Conservation (phyloP, 2,329 filamentous ascomycete species). For the Botryotinia convoluta region DNA sequence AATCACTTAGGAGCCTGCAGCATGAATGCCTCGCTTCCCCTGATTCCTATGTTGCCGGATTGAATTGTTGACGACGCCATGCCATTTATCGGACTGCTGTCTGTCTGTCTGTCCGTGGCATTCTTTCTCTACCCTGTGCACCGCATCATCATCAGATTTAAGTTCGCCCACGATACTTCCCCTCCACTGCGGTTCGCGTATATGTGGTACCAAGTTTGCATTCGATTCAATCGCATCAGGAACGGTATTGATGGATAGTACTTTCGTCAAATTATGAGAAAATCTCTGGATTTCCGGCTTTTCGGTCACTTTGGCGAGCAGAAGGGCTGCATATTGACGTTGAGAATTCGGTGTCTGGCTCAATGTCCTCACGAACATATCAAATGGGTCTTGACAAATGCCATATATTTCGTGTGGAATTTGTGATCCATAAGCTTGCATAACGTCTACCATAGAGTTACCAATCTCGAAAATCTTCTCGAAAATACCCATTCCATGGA, state of each 20-base stretch:
- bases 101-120: not conserved
- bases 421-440: conserved; percentile 39
- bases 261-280: conserved; percentile 22
- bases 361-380: conserved; percentile 46
- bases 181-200: conserved; percentile 23
- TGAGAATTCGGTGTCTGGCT: conserved; percentile 46
- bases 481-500: conserved; percentile 50
- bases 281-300: conserved; percentile 39
- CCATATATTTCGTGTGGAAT: conserved; percentile 32
- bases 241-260: conserved; percentile 9
- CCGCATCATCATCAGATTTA: not conserved
- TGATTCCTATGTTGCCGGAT: not conserved
- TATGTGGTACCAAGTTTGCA: not conserved
- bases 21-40: not conserved
- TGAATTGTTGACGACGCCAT: not conserved
- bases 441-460: conserved; percentile 45
- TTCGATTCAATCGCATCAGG: not conserved
- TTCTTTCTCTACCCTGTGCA: not conserved
- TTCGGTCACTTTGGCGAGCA: conserved; percentile 44
- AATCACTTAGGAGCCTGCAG: not conserved
- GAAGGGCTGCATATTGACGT: conserved; percentile 44
- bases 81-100: not conserved
- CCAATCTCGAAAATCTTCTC: conserved; percentile 51
- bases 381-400: conserved; percentile 43
- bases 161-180: conserved; percentile 33